Evolutionary conservation across 2,329 filamentous ascomycete genomes (phyloP), one percentile per base, ranked within the genome.

Genomic region (Aspergillus sp.): DNA sequence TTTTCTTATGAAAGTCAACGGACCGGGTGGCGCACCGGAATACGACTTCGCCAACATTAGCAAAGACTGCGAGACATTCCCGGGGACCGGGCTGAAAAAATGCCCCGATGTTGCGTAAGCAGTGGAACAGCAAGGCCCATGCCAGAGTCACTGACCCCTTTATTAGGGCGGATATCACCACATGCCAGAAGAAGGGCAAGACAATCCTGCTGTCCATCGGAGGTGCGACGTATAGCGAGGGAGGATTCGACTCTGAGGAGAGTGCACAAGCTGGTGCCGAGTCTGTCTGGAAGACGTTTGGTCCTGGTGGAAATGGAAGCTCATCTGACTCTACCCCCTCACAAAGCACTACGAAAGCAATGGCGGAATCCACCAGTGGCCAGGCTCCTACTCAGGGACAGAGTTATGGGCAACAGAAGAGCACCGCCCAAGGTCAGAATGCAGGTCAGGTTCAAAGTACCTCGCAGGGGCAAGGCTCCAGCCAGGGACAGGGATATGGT

Each of bases 121-220:
- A 19, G 33, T 5, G 26, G 8, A 6, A 30, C 29, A 5, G 32
- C 33, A 34, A 38, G 26, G 5, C 9, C 5, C 40, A 40, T 30
- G 48, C 50, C 45, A 56, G 52, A 41, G 52, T 28, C 10, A 7
- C 28, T 42, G 60, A 44, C 58, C 42, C 48, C 2, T 10, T 29
- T 36, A 10, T 6, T 51, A 73, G 67, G 33, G 58, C 64, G 38
- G 73, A 77, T 45, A 78, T 79, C 52, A 62, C 61, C 12, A 65
- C 73, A 7, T 90, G 85, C 66, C 85, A 89, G 62, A 55, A 65
- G 9, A 66, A 80, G 50, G 77, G 77, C 52, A 89, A 88, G 67
- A 86, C 83, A 1, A 82, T 89, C 53, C 62, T 87, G 40, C 73
- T 89, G 7, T 88, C 85, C 2, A 73, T 89, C 40, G 85, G 84